Base-by-base conservation (phyloP, 2,329 filamentous ascomycete species). In the Pseudocercospora crystallina region DNA sequence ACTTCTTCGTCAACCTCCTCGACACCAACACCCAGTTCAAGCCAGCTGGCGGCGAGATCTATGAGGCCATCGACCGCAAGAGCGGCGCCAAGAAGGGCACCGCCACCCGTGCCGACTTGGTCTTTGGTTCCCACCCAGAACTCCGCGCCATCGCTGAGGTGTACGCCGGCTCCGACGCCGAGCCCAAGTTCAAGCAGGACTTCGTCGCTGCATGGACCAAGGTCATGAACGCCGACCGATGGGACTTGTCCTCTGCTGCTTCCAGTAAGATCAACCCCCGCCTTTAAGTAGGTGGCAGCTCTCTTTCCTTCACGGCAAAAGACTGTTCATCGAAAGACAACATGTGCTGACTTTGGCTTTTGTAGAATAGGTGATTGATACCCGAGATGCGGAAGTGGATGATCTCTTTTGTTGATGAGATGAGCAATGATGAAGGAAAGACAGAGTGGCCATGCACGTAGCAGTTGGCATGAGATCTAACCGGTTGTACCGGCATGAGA, bases 1-100 rank as follows among this genome's bases (percentile, higher is more conserved):
- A 90, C 73, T 91, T 89, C 79, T 91, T 91, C 65, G 80, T 88
- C 70, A 90, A 90, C 73, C 76, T 91, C 1, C 80, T 91, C 17
- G 86, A 89, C 64, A 80, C 78, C 62, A 73, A 71, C 69, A 87
- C 80, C 5, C 75, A 71, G 15, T 90, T 87, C 87, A 82, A 82
- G 72, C 63, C 79, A 0, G 72, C 72, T 34, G 72, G 73, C 50
- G 71, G 70, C 47, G 85, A 89, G 61, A 48, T 77, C 43, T 90
- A 80, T 69, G 79, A 83, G 54, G 86, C 84, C 32, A 63, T 72
- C 11, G 84, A 89, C 72, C 83, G 82, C 68, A 83, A 83, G 75
- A 80, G 78, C 12, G 84, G 84, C 45, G 63, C 73, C 42, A 79
- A 80, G 74, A 87, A 84, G 74, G 90, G 84, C 83, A 83, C 77